Percentiles rank a stretch among this genome's conserved stretches.
phyloP scores from a whole-genome alignment of 495 filamentous ascomycete genomes.

The Aspergillus asperescens region DNA sequence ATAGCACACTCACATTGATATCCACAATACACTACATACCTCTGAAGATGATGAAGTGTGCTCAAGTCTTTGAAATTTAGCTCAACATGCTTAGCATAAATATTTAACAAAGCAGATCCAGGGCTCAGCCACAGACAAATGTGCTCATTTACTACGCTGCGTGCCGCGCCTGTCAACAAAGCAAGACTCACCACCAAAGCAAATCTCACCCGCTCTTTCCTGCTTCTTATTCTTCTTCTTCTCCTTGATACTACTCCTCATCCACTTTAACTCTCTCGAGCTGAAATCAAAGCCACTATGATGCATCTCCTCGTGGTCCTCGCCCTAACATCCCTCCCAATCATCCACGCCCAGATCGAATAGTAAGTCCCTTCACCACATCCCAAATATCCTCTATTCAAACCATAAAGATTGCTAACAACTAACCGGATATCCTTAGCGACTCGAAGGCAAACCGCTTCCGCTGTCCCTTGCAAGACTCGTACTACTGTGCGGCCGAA shows the following conservation, averaged over 20 bases:
- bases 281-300: neutral
- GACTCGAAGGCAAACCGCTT: constrained; percentile 15
- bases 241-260: neutral
- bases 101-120: neutral
- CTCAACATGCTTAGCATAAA: neutral
- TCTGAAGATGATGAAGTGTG: neutral
- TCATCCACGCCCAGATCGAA: constrained; percentile 6
- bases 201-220: neutral
- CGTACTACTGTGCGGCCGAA: constrained; percentile 15
- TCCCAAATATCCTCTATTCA: too few species aligned
- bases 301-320: neutral
- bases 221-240: neutral
- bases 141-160: neutral
- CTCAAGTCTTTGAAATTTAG: neutral
- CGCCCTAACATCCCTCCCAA: neutral
- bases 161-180: neutral
- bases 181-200: neutral
- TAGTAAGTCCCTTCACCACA: neutral
- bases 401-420: neutral
- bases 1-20: neutral
- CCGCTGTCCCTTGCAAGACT: constrained; percentile 13
- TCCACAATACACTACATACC: neutral
- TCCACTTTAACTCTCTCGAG: too few species aligned
- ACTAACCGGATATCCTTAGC: neutral
- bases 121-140: neutral